Evolutionary conservation across 2,329 filamentous ascomycete genomes (phyloP), one percentile per base, ranked within the genome.

Genomic region (Sphaerostilbella broomeana): DNA sequence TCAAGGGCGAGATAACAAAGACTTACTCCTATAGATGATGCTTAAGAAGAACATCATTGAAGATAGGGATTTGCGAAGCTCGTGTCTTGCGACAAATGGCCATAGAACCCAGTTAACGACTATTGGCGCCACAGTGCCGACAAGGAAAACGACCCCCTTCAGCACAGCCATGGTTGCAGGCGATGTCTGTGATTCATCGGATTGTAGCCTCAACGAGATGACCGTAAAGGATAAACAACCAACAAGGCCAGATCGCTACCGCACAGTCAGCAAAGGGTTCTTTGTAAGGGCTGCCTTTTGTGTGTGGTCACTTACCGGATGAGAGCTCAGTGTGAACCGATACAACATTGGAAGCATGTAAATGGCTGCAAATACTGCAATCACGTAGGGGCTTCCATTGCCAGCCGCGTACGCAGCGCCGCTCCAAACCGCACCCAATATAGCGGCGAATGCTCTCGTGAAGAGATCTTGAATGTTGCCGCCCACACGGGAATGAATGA

Each of bases 331-430:
- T 0, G 72, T 72, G 43, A 67, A 75, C 19, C 73, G 64, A 44
- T 75, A 75, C 9, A 77, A 58, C 73, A 77, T 77, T 1, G 75
- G 75, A n/a, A 73, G 49, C 70, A 78, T 75, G 48, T 69, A 79
- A 5, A 77, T 59, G 3, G 64, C 61, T 11, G 73, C 68, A 54
- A 79, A 77, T 0, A 64, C 66, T 4, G 68, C 72, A 55, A 76
- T 67, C 2, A 77, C 65, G 48, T 69, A 75, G 0, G 72, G 71
- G 47, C 70, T 76, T 6, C 73, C 73, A 28, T 68, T 47, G 4
- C 64, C 67, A 10, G 70, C 72, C 6, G 64, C 66, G 50, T 69
- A 73, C 1, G 71, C 65, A 26, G 75, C 53, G 7, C 67, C 74
- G 5, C 67, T 70, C 75, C 75, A 79, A 1, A 70, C 51, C 15